A percentile compares a stretch with the other conserved stretches of the same genome.
phyloP scores from a whole-genome alignment of 352 stramenopile genomes.

The Elongisporangium anandrum region DNA sequence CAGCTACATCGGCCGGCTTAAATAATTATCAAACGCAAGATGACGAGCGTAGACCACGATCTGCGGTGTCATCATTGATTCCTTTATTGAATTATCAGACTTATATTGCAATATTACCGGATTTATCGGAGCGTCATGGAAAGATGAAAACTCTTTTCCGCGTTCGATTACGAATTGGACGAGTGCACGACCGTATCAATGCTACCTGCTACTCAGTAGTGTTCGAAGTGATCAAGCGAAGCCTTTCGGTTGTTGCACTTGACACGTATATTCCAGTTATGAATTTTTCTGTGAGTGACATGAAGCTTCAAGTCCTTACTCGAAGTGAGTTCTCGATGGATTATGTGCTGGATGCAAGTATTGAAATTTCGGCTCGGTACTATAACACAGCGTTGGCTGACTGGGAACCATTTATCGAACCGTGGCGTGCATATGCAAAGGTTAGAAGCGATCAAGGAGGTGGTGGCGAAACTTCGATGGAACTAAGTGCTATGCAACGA shows the following conservation, averaged over 20 bases:
- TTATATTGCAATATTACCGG: slow-evolving; percentile 52
- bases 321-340: slow-evolving; percentile 66
- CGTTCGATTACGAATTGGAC: slow-evolving; percentile 57
- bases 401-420: slow-evolving; percentile 86
- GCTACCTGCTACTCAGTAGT: slow-evolving; percentile 74
- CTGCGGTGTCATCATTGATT: slow-evolving; percentile 42
- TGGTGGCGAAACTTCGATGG: slow-evolving; percentile 47
- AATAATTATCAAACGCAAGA: slow-evolving; percentile 27
- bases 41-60: slow-evolving; percentile 26
- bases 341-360: slow-evolving; percentile 61
- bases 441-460: slow-evolving; percentile 48
- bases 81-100: slow-evolving; percentile 74
- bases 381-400: slow-evolving; percentile 87
- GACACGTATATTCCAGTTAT: slow-evolving; percentile 90
- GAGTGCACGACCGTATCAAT: slow-evolving; percentile 68
- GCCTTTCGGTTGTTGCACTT: slow-evolving; percentile 80
- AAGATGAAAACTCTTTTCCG: slow-evolving; percentile 53
- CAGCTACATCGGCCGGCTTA: slow-evolving; percentile 51
- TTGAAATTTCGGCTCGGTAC: slow-evolving; percentile 81
- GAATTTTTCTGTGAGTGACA: slow-evolving; percentile 83
- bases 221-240: slow-evolving; percentile 88
- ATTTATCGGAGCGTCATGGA: slow-evolving; percentile 32
- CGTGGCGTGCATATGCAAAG: slow-evolving; percentile 74
- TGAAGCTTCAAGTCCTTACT: slow-evolving; percentile 71
- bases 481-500: slow-evolving; percentile 80